These are phyloP conservation scores for Cercophora newfieldiana DNA, from an alignment of 495 filamentous ascomycete species.

Conservation along the genomic window DNA sequence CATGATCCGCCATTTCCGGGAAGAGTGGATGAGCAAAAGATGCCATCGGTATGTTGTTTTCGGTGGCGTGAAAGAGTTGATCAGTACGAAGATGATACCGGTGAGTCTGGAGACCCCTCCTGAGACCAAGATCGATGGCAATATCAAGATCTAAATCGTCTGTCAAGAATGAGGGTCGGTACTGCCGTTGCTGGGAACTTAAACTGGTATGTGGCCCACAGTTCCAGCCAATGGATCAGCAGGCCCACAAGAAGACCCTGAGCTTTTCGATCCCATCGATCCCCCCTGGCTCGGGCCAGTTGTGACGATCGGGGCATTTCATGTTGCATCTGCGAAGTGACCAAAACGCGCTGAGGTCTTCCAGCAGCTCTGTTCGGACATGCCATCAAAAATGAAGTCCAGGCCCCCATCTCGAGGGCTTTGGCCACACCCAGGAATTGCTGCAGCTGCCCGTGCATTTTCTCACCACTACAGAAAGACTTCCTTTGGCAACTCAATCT, in stretches of 20 bases:
- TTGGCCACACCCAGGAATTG: conserved; percentile 1
- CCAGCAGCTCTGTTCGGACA: neutral
- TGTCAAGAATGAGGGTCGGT: neutral
- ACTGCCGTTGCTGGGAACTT: conserved; percentile 9
- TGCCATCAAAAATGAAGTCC: conserved; percentile 15
- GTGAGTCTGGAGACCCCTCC: no score
- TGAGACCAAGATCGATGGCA: no score
- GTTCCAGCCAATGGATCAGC: conserved; percentile 9
- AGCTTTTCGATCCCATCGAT: conserved; percentile 28
- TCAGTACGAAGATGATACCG: neutral
- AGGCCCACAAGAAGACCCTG: conserved; percentile 24
- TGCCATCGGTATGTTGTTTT: no score
- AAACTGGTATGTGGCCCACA: neutral
- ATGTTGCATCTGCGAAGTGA: conserved; percentile 31
- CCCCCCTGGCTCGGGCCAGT: neutral
- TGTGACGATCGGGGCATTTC: conserved; percentile 27
- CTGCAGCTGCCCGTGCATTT: conserved; percentile 8
- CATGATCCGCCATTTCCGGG: no score
- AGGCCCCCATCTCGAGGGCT: conserved; percentile 22
- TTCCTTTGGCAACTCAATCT: neutral
- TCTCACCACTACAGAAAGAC: conserved; percentile 16
- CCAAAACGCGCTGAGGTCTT: conserved; percentile 12
- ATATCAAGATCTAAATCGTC: neutral
- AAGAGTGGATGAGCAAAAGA: neutral
- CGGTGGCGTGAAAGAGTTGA: no score